phyloP scores from a whole-genome alignment of 2,329 filamentous ascomycete genomes.

The Chaetomium globosum region DNA sequence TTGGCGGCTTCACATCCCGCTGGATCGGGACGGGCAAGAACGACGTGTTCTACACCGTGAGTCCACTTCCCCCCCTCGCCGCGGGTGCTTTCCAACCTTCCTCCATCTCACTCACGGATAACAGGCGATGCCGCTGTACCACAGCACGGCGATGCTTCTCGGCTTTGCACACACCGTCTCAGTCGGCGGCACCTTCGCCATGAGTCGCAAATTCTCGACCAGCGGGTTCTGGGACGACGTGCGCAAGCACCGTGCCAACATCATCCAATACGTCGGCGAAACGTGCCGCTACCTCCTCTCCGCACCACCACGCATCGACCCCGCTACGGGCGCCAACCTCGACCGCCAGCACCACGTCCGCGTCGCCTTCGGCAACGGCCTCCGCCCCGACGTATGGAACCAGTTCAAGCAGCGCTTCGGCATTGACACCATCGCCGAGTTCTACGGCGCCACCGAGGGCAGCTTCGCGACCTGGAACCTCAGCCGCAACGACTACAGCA shows the following conservation, averaged over 20 bases:
- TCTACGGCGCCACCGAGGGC: constrained; percentile 79
- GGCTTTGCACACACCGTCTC: constrained; percentile 65
- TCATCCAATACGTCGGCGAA: constrained; percentile 86
- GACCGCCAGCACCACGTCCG: constrained; percentile 75
- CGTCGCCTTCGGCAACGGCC: constrained; percentile 78
- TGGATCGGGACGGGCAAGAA: constrained; percentile 61
- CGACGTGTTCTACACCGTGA: constrained; percentile 76
- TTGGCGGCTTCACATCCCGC: constrained; percentile 53
- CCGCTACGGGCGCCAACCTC: constrained; percentile 65
- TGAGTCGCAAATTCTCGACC: constrained; percentile 79
- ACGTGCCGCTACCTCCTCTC: constrained; percentile 80
- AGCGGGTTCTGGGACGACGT: constrained; percentile 76
- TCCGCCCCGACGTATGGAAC: constrained; percentile 85
- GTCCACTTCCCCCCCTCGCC: constrained; percentile 27
- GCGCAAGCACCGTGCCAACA: constrained; percentile 68
- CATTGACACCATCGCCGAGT: constrained; percentile 73
- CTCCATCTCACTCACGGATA: constrained; percentile 30
- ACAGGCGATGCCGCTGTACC: constrained; percentile 88
- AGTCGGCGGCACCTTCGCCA: constrained; percentile 65
- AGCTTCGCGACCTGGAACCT: constrained; percentile 71
- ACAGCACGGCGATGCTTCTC: constrained; percentile 74
- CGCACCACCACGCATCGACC: constrained; percentile 63
- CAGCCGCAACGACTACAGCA: constrained; percentile 69
- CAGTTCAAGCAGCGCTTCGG: constrained; percentile 79
- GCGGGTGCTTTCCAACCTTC: neutral